phyloP scores from a whole-genome alignment of 2,329 filamentous ascomycete genomes.

The Sphaerulina musiva region DNA sequence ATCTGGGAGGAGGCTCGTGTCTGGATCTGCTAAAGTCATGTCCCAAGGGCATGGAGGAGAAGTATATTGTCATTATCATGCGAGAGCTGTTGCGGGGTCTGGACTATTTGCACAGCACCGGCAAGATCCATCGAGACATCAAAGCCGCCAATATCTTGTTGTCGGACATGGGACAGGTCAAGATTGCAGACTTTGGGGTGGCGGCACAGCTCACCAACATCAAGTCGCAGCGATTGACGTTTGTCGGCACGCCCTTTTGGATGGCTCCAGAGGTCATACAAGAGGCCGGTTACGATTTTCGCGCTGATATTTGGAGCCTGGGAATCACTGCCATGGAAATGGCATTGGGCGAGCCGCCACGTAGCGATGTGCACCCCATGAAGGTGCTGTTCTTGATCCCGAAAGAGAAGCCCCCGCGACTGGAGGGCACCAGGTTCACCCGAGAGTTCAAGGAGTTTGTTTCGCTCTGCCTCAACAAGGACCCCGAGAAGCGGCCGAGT shows the following conservation, averaged over 20 bases:
- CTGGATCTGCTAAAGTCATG: conserved; percentile 89
- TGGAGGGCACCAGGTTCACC: conserved; percentile 60
- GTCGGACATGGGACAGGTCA: conserved; percentile 78
- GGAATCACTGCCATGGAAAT: conserved; percentile 90
- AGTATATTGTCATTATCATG: conserved; percentile 89
- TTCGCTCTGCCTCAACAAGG: conserved; percentile 82
- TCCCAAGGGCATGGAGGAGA: conserved; percentile 64
- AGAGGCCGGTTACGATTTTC: conserved; percentile 76
- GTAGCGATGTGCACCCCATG: conserved; percentile 83
- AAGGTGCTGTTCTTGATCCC: conserved; percentile 89
- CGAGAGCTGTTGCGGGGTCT: conserved; percentile 83
- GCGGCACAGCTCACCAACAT: conserved; percentile 95
- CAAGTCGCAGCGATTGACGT: conserved; percentile 94
- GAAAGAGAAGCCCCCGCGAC: conserved; percentile 73
- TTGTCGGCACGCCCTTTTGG: conserved; percentile 96
- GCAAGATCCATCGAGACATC: conserved; percentile 95
- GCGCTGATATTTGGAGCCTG: conserved; percentile 88
- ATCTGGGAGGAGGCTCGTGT: conserved; percentile 87
- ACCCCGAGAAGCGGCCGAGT: conserved; percentile 74
- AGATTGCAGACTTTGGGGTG: conserved; percentile 94
- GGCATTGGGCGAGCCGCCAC: conserved; percentile 79
- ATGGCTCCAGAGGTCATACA: conserved; percentile 95
- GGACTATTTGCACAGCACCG: conserved; percentile 88
- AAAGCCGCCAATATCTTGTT: conserved; percentile 97
- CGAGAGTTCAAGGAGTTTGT: conserved; percentile 91